Evolutionary conservation across 2,329 filamentous ascomycete species (phyloP), one percentile per base, ranked within the genome.

Genomic region (Diplodia intermedia): DNA sequence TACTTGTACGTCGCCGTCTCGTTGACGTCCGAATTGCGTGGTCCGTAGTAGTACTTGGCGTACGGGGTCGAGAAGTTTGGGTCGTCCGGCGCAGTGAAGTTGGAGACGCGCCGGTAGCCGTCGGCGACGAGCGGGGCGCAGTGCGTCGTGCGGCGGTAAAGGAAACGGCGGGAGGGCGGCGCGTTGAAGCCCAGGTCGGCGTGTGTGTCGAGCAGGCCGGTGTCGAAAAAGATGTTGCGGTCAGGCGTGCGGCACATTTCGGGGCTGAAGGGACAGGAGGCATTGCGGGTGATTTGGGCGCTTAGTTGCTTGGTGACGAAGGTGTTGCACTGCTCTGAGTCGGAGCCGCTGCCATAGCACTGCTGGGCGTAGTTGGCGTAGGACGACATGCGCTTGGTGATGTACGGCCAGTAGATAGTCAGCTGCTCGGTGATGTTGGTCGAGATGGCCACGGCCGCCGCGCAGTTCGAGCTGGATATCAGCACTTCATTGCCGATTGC

Each of bases 401-500:
- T 63, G 26, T 69, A 71, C 29, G 33, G 47, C 36, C 49, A 38
- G n/a, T 26, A 53, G 11, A 38, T 26, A 2, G 29, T 18, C 14
- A 53, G 47, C 31, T 23, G 47, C 20, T 53, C 47, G 15, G 40
- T 40, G 8, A 65, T 26, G 31, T 65, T 54, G 61, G 1, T 26
- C 14, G 47, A 52, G 11, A 54, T n/a, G 7, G 31, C 50, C 4
- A 50, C 60, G 5, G 14, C 15, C 1, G 49, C 33, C 8, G 43
- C 77, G 68, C 77, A 79, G n/a, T 72, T 67, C 2, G 70, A 66
- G 14, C 77, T 74, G 15, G 62, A 56, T 8, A 80, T 70, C 1
- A 80, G 70, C 1, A 75, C 73, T 61, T 79, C 75, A 29, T 77
- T 75, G 1, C 75, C 75, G 1, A 72, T 70, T 12, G 71, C 69